Conservation (phyloP, 306 rosid species). For the Cucurbita argyrosperma region DNA sequence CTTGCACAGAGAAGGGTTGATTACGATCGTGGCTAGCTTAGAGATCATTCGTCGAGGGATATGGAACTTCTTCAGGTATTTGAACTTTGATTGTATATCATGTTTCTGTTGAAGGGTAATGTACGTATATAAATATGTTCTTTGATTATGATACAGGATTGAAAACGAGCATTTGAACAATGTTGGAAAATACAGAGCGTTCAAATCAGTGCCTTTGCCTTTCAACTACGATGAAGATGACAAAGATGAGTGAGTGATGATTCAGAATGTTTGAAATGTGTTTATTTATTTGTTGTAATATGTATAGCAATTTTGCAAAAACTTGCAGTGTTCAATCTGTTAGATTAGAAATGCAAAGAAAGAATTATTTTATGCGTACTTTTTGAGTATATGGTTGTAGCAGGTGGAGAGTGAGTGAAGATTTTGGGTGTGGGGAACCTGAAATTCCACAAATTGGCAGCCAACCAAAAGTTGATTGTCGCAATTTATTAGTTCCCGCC, state of each 20-base stretch:
- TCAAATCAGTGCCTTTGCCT: constrained; percentile 3
- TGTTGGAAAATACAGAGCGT: neutral
- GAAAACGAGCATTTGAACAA: constrained; percentile 7
- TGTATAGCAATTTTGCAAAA: neutral
- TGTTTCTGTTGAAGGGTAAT: neutral
- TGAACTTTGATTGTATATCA: neutral
- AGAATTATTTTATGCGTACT: neutral
- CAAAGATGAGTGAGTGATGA: neutral
- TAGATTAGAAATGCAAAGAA: neutral
- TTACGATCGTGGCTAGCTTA: constrained; percentile 28
- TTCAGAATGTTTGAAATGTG: neutral
- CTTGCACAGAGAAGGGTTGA: constrained; percentile 30
- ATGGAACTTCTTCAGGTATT: constrained; percentile 65
- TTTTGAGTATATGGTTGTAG: neutral
- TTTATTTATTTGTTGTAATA: neutral
- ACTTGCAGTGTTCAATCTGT: neutral
- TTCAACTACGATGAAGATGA: constrained; percentile 7
- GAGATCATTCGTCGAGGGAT: constrained; percentile 66
- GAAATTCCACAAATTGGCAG: no score
- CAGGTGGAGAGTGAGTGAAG: no score
- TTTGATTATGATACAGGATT: neutral
- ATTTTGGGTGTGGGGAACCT: no score
- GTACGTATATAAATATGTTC: neutral
- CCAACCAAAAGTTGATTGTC: no score
- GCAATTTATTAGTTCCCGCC: no score